These are phyloP conservation scores for Xylaria intraflava DNA, from an alignment of 495 filamentous ascomycete genomes.

Conservation along the genomic window DNA sequence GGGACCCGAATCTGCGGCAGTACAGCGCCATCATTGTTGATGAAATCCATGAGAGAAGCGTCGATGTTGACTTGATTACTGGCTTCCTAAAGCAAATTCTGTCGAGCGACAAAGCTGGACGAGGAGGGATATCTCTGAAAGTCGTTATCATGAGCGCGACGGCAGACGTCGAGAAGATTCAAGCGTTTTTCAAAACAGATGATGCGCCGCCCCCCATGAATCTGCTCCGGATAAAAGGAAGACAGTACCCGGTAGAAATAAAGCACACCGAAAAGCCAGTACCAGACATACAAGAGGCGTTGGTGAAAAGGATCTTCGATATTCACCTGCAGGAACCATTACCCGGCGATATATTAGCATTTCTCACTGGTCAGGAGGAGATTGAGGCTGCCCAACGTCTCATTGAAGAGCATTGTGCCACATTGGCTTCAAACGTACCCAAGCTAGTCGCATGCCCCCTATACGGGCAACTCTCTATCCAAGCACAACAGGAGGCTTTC, in stretches of 20 bases:
- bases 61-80: slow-evolving; percentile 87
- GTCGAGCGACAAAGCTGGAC: slow-evolving; percentile 49
- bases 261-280: slow-evolving; percentile 72
- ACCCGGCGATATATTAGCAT: slow-evolving; percentile 89
- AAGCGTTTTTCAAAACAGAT: slow-evolving; percentile 58
- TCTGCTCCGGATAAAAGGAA: slow-evolving; percentile 72
- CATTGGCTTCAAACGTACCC: slow-evolving; percentile 66
- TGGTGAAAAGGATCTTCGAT: slow-evolving; percentile 79
- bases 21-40: slow-evolving; percentile 92
- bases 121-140: slow-evolving; percentile 70
- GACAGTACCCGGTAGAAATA: slow-evolving; percentile 79
- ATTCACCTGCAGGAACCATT: slow-evolving; percentile 82
- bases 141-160: slow-evolving; percentile 97
- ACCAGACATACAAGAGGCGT: slow-evolving; percentile 73
- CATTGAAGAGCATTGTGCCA: slow-evolving; percentile 68
- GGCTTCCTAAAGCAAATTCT: slow-evolving; percentile 80
- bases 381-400: slow-evolving; percentile 76
- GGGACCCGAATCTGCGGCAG: slow-evolving; percentile 71
- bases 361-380: slow-evolving; percentile 89
- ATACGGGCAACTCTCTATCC: slow-evolving; percentile 51
- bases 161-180: slow-evolving; percentile 72
- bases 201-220: slow-evolving; percentile 23
- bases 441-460: slow-evolving; percentile 51
- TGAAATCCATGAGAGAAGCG: slow-evolving; percentile 93
- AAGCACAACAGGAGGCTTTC: slow-evolving; percentile 81